Conservation (phyloP, 2,329 filamentous ascomycete species). For the Botrytis pseudocinerea region DNA sequence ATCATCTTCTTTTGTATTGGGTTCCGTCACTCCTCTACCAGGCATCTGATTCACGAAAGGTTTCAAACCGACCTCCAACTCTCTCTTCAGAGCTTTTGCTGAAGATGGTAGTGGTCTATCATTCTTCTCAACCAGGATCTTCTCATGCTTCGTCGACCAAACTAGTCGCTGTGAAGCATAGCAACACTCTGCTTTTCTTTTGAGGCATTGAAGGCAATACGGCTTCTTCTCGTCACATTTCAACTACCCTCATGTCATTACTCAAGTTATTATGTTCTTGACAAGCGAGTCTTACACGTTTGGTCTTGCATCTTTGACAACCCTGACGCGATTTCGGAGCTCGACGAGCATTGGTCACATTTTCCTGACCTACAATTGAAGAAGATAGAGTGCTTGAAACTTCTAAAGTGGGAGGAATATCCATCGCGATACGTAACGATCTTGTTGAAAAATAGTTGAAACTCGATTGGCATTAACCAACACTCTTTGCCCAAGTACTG, state of each 20-base stretch:
- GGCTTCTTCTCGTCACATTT: slow-evolving; percentile 40
- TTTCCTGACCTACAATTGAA: neutral
- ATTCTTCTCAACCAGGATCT: slow-evolving; percentile 26
- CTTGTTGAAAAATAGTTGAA: neutral
- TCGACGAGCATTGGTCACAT: slow-evolving; percentile 32
- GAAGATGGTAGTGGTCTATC: slow-evolving; percentile 1
- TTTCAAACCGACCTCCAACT: neutral
- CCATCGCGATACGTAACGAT: neutral
- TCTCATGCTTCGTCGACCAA: slow-evolving; percentile 40
- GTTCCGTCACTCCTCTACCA: neutral
- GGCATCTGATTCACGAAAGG: neutral
- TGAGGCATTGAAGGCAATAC: slow-evolving; percentile 34
- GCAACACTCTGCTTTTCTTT: slow-evolving; percentile 35
- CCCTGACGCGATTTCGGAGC: slow-evolving; percentile 37
- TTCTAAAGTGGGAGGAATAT: neutral
- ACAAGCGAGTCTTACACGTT: slow-evolving; percentile 31
- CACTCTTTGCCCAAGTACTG: neutral
- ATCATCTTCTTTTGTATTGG: neutral
- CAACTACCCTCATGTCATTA: slow-evolving; percentile 30
- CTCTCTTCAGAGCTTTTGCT: neutral
- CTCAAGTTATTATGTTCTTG: neutral
- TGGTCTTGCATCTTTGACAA: slow-evolving; percentile 38
- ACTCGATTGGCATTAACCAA: neutral
- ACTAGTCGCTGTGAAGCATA: slow-evolving; percentile 35
- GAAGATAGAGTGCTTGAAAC: neutral